phyloP scores from a whole-genome alignment of 345 rosid genomes.

The Brassica carinata region DNA sequence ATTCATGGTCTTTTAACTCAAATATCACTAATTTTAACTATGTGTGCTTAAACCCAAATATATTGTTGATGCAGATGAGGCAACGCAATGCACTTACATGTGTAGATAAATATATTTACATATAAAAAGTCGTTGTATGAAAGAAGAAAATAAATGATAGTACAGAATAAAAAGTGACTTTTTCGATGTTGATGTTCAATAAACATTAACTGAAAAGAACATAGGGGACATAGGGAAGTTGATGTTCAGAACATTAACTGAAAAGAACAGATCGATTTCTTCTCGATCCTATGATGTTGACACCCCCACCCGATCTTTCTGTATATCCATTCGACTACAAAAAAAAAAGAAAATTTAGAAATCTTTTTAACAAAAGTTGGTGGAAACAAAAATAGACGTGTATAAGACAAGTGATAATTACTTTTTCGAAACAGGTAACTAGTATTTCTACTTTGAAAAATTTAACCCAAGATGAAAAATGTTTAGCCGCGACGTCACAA shows the following conservation, averaged over 20 bases:
- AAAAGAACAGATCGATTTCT: slow-evolving; percentile 11
- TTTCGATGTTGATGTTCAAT: too few species aligned
- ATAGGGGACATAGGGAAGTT: slow-evolving; percentile 7
- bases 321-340: not conserved
- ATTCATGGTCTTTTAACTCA: too few species aligned
- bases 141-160: not conserved
- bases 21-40: too few species aligned
- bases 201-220: not conserved
- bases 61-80: not conserved
- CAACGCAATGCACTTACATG: not conserved
- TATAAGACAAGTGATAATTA: not conserved
- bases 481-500: not conserved
- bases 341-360: not conserved
- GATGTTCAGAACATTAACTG: slow-evolving; percentile 3
- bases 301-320: not conserved
- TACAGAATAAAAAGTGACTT: not conserved
- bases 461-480: not conserved
- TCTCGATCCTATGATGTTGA: not conserved
- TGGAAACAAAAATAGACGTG: not conserved
- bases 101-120: too few species aligned
- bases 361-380: not conserved
- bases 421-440: not conserved
- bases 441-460: not conserved
- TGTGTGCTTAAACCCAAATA: not conserved
- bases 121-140: too few species aligned